phyloP scores from a whole-genome alignment of 2,329 filamentous ascomycete species.

The Colletotrichum aenigma region DNA sequence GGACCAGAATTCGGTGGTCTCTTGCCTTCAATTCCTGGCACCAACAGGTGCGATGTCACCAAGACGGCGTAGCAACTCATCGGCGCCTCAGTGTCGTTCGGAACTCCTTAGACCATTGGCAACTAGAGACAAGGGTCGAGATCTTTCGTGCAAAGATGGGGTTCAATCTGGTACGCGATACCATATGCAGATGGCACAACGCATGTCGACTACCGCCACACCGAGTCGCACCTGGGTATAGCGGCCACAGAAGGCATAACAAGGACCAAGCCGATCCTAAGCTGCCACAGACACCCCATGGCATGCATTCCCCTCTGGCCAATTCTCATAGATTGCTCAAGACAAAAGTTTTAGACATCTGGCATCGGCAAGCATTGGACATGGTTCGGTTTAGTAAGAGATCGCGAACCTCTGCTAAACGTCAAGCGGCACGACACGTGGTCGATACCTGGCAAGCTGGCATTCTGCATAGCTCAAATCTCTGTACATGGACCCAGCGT shows the following conservation, averaged over 20 bases:
- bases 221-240: neutral
- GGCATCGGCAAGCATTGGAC: neutral
- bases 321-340: constrained; percentile 3
- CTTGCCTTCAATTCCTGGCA: neutral
- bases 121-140: neutral
- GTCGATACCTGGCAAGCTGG: neutral
- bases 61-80: neutral
- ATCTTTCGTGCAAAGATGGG: neutral
- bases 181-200: neutral
- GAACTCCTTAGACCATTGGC: neutral
- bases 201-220: neutral
- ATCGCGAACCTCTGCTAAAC: neutral
- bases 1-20: neutral
- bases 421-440: neutral
- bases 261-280: neutral
- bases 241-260: neutral
- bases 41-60: neutral
- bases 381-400: neutral
- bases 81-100: neutral
- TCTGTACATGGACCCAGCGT: constrained; percentile 3
- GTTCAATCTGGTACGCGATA: neutral
- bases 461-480: neutral
- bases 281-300: neutral
- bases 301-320: neutral
- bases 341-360: constrained; percentile 3